Evolutionary conservation across 2,329 filamentous ascomycete species (phyloP).

Genomic region (Pseudogymnoascus sp.): DNA sequence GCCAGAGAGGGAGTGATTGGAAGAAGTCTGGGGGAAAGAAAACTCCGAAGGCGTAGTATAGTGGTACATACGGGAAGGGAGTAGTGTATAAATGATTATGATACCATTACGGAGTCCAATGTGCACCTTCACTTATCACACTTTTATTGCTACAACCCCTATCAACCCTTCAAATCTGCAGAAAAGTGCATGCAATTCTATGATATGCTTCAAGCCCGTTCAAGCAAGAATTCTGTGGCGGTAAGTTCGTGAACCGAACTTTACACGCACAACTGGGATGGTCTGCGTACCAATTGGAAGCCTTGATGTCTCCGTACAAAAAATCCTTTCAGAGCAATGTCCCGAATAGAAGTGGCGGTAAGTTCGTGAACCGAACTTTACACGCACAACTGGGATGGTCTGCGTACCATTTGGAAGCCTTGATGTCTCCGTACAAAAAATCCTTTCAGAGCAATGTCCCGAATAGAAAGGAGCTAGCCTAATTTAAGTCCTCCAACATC

Average conservation of each 20-base stretch:
- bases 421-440: neutral
- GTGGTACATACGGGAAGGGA: neutral
- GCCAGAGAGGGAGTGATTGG: constrained; percentile 28
- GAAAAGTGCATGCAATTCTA: neutral
- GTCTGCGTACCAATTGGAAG: neutral
- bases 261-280: no score
- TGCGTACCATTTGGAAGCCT: neutral
- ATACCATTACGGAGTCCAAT: neutral
- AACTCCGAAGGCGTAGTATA: constrained; percentile 1
- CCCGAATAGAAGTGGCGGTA: neutral
- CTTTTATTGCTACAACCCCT: neutral
- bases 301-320: neutral
- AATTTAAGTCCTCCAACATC: neutral
- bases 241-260: no score
- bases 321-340: neutral
- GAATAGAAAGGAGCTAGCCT: neutral
- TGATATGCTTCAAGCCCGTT: neutral
- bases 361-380: no score
- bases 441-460: neutral
- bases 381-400: no score
- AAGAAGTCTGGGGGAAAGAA: constrained; percentile 33
- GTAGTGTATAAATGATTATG: constrained; percentile 3
- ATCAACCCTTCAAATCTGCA: neutral
- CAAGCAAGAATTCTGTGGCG: neutral
- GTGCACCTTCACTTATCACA: neutral